Evolutionary conservation across 345 rosid genomes (phyloP), one percentile per base, ranked within the genome.

Genomic region (Pugionium dolabratum): DNA sequence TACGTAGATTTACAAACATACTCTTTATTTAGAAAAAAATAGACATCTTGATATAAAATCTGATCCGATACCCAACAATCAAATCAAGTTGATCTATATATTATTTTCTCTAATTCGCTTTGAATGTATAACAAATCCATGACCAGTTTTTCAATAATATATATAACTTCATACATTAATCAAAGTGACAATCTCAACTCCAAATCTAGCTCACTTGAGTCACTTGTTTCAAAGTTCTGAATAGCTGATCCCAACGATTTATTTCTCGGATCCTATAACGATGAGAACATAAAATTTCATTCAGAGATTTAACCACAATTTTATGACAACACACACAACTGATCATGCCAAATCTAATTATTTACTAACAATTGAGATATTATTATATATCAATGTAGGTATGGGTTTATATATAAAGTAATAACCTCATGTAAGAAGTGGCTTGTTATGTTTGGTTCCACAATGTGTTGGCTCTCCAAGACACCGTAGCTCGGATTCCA

Each of bases 131-230:
- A 41, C 25, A 48, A 59, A 57, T 41, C 59, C 46, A 41, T 47
- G 54, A 4, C 48, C 10, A 41, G 53, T 4, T 57, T 56, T 44
- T 37, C 7, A 4, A 18, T 7, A 59, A 58, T 72, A 58, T 18
- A 59, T 25, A 50, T 29, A 8, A 58, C 25, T 25, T 51, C 43
- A 73, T 60, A 30, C 54, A 51, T 36, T 10, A 44, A 37, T 77
- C 64, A 85, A 68, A 86, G 83, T 7, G 83, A 94, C 56, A 94
- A 69, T 82, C 87, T 87, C 42, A 94, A 87, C 79, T 94, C 99
- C 88, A 94, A 84, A 71, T 94, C 97, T 40, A 73, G 79, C 70
- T 87, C 99, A 78, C 81, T 88, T 59, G 72, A 69, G 57, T 90
- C 94, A 64, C 82, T 85, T 30, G 94, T 70, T 63, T 84, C 93